Conservation (phyloP, 1,139 yeast genomes). For the Kluyveromyces marxianus region DNA sequence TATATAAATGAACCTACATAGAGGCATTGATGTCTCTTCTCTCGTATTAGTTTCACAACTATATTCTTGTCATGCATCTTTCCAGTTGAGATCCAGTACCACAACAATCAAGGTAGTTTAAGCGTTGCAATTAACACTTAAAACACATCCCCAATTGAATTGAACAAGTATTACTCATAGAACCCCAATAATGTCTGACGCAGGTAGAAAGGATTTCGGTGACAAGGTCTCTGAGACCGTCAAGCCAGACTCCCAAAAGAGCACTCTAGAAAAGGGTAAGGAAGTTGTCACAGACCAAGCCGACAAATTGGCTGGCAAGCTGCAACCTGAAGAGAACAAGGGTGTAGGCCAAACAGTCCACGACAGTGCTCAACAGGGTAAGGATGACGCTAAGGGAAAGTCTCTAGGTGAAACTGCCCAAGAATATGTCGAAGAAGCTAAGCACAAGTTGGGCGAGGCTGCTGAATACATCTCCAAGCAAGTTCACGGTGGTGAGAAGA, state of each 20-base stretch:
- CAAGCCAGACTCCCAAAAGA: constrained; percentile 69
- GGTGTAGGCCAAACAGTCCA: constrained; percentile 58
- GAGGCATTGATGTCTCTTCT: too few species aligned
- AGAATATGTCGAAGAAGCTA: constrained; percentile 56
- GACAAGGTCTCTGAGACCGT: constrained; percentile 60
- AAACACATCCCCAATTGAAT: not conserved
- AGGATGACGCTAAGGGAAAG: constrained; percentile 41
- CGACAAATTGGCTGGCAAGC: constrained; percentile 55
- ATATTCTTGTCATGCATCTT: not conserved
- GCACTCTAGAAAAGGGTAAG: constrained; percentile 57
- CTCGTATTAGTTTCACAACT: too few species aligned
- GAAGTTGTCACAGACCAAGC: constrained; percentile 59
- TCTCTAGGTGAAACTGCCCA: constrained; percentile 48
- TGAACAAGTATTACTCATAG: not conserved
- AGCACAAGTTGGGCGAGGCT: constrained; percentile 50
- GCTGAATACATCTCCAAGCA: constrained; percentile 53
- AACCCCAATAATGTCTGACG: constrained; percentile 50
- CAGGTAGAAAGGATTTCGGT: constrained; percentile 68
- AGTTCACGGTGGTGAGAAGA: constrained; percentile 47
- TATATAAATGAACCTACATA: too few species aligned
- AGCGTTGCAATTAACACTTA: not conserved
- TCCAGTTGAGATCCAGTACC: not conserved
- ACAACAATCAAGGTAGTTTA: not conserved
- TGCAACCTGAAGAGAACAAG: constrained; percentile 60
- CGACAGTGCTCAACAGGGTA: constrained; percentile 48